Evolutionary conservation across 257 asterid genomes (phyloP), one percentile per base, ranked within the genome.

Genomic region (Plantago major): DNA sequence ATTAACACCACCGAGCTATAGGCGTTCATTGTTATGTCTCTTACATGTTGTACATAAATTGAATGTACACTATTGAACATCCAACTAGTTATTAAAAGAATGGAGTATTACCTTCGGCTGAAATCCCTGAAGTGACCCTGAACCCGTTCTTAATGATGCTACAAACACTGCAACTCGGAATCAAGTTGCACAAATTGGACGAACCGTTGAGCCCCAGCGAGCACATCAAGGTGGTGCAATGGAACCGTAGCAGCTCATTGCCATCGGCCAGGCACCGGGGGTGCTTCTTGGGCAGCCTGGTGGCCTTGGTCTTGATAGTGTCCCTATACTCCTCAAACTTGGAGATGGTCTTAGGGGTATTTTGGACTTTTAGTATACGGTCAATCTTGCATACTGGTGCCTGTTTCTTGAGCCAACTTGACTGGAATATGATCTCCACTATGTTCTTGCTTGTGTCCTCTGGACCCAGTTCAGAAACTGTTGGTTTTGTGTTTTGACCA

Each of bases 371-470:
- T 15, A 89, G 17, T 60, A 89, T 87, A 38, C 97, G 78, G 49
- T 89, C 97, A 19, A 89, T 86, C 57, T 80, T 86, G 87, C 95
- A 86, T 14, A 89, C 81, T 54, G 95, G 93, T 54, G 76, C 67
- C 61, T 78, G 82, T 64, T 81, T 89, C 78, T 75, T 89, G 22
- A 86, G 85, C 96, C 96, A 89, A 64, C 96, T 89, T 69, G 96
- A 89, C 67, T 89, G 96, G 69, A 89, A 89, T 76, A 89, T 89
- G 64, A 89, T 89, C 81, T 89, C 96, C 74, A 89, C 95, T 67
- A 89, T 86, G 93, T 89, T 86, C 81, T 82, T 86, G 89, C 96
- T 86, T 57, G 96, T 86, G 71, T 89, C 96, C 57, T 89, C 95
- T 1, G 87, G 78, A 49, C 90, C 95, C 83, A 89, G 46, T 62